Base-by-base conservation (phyloP, 495 filamentous ascomycete species). In the Penicillium pancosmium region DNA sequence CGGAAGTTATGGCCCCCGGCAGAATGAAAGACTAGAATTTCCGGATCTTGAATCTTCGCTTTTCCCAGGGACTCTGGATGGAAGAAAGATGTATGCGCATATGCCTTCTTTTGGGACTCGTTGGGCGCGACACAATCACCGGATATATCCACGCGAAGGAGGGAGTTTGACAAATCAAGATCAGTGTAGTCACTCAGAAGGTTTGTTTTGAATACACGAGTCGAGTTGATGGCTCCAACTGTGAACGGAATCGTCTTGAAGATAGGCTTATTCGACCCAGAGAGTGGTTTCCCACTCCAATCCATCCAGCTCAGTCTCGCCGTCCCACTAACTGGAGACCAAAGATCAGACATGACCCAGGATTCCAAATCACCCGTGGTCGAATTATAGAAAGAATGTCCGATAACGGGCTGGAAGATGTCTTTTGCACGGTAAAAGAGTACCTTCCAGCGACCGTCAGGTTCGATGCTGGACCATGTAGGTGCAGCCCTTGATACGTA, bases 381-480 rank as follows among this genome's bases (percentile, higher is more conserved):
- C 27, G 74, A 64, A 59, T 89, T 82, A 73, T 80, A 86, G 63
- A 83, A 86, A 0, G 86, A 82, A 18, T 83, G 80, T 34, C 88
- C 72, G 52, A 88, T 86, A 49, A 88, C 73, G 0, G 78, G 76
- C 52, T 82, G 68, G 65, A 85, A 89, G 44, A 87, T 80, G 51
- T 89, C 85, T 52, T 80, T 80, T 2, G 80, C 81, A 0, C 75
- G 71, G 40, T 88, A 84, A 60, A 88, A 84, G 27, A 88, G 72
- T 5, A 86, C 78, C 64, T 89, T 88, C 85, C 85, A 88, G 4
- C 86, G 75, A 3, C 86, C 86, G 57, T 82, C 80, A 50, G 83
- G 85, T 69, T 87, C 85, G 49, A 86, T 84, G 0, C 84, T 73
- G 0, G 86, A 83, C 86, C 86, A 89, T 0, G 85, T 83, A 0